Conservation (phyloP, 495 filamentous ascomycete genomes). For the Glonium stellatum region DNA sequence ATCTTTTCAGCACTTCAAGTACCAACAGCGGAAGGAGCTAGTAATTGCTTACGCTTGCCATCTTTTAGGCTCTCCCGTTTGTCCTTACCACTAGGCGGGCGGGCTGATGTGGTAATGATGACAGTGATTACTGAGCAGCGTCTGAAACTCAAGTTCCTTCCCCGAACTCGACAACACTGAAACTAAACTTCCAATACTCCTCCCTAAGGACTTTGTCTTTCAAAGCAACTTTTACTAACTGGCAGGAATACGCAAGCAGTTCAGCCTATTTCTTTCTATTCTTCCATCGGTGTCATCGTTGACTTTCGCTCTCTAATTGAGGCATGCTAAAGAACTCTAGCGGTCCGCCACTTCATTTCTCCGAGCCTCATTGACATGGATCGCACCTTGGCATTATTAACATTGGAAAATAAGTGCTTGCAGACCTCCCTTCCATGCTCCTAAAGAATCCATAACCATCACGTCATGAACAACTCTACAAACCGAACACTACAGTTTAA, state of each 20-base stretch:
- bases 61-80: background rate
- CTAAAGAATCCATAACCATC: background rate
- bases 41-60: constrained; percentile 32
- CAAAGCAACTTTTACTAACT: background rate
- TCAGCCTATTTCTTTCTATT: constrained; percentile 5
- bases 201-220: background rate
- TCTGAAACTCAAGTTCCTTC: background rate
- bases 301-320: constrained; percentile 22
- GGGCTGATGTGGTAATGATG: no score
- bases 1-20: background rate
- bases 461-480: constrained; percentile 13
- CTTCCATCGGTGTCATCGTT: constrained; percentile 9
- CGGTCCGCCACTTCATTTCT: background rate
- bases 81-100: no score
- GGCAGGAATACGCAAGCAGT: background rate
- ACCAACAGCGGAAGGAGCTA: background rate
- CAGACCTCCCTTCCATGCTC: background rate
- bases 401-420: background rate
- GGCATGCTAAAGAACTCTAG: constrained; percentile 13
- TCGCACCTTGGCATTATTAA: background rate
- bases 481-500: background rate
- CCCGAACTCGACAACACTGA: background rate
- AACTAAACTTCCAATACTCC: background rate
- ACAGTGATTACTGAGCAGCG: background rate
- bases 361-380: background rate